Evolutionary conservation across 1,284 basidiomycete species (phyloP), one percentile per base, ranked within the genome.

Genomic region (Cronartium quercuum): DNA sequence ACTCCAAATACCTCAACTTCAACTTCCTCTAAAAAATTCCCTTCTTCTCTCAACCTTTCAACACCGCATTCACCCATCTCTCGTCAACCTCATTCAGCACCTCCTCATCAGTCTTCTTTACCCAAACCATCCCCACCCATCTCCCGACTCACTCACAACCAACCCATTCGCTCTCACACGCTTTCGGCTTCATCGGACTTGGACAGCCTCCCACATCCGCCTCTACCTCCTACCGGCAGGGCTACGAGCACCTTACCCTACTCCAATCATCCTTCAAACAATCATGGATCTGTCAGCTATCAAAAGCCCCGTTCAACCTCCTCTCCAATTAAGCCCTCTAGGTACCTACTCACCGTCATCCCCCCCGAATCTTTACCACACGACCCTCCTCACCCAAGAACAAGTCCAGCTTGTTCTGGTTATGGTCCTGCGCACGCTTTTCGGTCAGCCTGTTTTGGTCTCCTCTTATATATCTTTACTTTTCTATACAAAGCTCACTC

Each of bases 301-400:
- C 18, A n/a, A 3, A 51, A 51, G 18, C 18, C 47, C 6, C 47
- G 47, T 10, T 24, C 18, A 6, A 15, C 47, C 18, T 13, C 47
- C 18, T 51, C 47, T 51, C 24, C 47, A 18, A 2, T 51, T 6
- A n/a, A 15, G 34, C 70, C 70, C 34, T 73, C 67, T 29, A 44
- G 67, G 38, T 80, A 78, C 47, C 77, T 81, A 15, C 64, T 81
- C 41, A 80, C 80, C 9, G 80, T 81, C 73, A 64, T 81, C 1
- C 80, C 80, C 18, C 80, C 80, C 5, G 41, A 57, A 21, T 77
- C 79, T 37, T 73, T 81, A 0, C 80, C 80, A 15, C 77, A 79
- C 66, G 79, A 80, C 62, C 80, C 80, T 35, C 79, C 80, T 4
- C 79, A 80, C 38, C 80, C 80, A 7, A 58, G 79, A n/a, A 78